Percentiles rank a stretch among this genome's conserved stretches.
Evolutionary conservation across 2,329 filamentous ascomycete species (phyloP).

Genomic region (Onygenales sp.): DNA sequence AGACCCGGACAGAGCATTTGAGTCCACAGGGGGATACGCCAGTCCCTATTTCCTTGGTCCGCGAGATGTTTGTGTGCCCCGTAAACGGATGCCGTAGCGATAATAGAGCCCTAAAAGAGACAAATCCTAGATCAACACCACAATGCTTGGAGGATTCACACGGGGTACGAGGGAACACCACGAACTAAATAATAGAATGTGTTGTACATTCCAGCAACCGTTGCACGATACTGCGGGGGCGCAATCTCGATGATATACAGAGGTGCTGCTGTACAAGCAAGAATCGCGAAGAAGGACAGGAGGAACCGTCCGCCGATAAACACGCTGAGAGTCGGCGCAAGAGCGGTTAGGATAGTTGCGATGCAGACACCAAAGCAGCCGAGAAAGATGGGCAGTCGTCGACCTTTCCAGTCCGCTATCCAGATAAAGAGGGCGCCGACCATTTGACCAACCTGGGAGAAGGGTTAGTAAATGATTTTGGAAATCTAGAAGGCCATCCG

Average conservation of each 20-base stretch:
- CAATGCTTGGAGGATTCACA: neutral
- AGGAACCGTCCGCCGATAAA: slow-evolving; percentile 22
- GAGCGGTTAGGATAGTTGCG: slow-evolving; percentile 17
- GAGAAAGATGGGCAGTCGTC: slow-evolving; percentile 35
- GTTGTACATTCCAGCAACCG: slow-evolving; percentile 23
- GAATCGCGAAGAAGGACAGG: slow-evolving; percentile 28
- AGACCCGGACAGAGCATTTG: slow-evolving; percentile 11
- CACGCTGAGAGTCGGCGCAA: slow-evolving; percentile 14
- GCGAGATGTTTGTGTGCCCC: slow-evolving; percentile 4
- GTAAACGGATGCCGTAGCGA: slow-evolving; percentile 9
- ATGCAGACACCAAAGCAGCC: slow-evolving; percentile 24
- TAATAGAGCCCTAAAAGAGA: slow-evolving; percentile 7
- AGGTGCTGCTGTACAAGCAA: slow-evolving; percentile 22
- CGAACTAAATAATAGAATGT: slow-evolving; percentile 9
- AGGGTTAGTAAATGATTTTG: neutral
- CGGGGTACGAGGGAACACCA: neutral
- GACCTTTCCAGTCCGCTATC: slow-evolving; percentile 37
- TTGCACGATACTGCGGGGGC: slow-evolving; percentile 20
- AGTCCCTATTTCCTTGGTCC: slow-evolving; percentile 5
- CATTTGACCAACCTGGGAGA: slow-evolving; percentile 31
- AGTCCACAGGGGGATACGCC: slow-evolving; percentile 10
- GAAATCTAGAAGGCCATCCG: neutral
- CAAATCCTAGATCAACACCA: neutral
- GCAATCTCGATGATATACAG: slow-evolving; percentile 22
- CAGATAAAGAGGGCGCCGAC: slow-evolving; percentile 34